phyloP scores from a whole-genome alignment of 192 early-diverging fungal genomes.

The Coemansia sp. region DNA sequence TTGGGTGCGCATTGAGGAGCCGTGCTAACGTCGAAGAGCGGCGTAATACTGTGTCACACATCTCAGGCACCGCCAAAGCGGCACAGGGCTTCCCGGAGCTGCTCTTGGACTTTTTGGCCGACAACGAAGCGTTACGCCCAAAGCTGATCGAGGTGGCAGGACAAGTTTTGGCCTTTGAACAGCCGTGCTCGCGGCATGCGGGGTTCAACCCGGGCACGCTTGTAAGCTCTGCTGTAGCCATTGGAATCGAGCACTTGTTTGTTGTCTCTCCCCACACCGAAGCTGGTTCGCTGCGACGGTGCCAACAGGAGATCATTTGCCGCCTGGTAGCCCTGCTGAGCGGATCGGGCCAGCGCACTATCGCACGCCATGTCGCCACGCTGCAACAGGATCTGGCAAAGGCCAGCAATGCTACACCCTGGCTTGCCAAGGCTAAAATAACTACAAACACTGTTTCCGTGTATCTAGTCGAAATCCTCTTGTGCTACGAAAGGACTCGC shows the following conservation, averaged over 20 bases:
- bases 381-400: conserved; percentile 12
- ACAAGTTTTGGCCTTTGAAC: conserved; percentile 14
- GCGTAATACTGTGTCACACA: neutral
- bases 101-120: conserved; percentile 11
- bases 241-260: conserved; percentile 22
- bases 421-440: conserved; percentile 10
- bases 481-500: conserved; percentile 17
- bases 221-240: conserved; percentile 15
- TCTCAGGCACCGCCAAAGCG: neutral
- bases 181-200: conserved; percentile 5
- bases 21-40: neutral
- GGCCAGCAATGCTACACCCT: conserved; percentile 23
- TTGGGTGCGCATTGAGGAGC: conserved; percentile 8
- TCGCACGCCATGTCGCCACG: neutral
- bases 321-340: conserved; percentile 19
- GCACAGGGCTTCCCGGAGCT: neutral
- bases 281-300: neutral
- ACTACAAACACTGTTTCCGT: conserved; percentile 1
- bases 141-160: conserved; percentile 10
- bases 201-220: conserved; percentile 23
- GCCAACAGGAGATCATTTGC: conserved; percentile 19
- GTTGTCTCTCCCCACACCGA: neutral
- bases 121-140: neutral
- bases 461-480: conserved; percentile 24
- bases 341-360: conserved; percentile 12